Evolutionary conservation across 2,329 filamentous ascomycete genomes (phyloP).

Genomic region (Diplodia seriata): DNA sequence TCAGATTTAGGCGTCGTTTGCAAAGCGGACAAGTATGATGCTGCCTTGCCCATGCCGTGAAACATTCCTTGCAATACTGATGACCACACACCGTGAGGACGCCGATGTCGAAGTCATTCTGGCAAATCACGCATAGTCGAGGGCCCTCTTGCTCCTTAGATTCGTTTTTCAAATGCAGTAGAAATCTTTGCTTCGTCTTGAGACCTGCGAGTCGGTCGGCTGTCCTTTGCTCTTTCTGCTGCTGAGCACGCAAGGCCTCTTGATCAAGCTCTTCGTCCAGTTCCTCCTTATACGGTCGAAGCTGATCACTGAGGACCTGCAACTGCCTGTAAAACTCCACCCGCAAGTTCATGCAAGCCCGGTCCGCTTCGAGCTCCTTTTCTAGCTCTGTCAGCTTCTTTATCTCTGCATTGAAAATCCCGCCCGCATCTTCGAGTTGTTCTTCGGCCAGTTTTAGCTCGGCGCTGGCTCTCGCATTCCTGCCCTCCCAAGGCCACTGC

Average conservation of each 20-base stretch:
- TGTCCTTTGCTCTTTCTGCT: slow-evolving; percentile 59
- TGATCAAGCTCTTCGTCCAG: slow-evolving; percentile 64
- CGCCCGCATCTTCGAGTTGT: slow-evolving; percentile 67
- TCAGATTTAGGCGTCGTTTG: slow-evolving; percentile 69
- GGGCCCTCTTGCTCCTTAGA: slow-evolving; percentile 61
- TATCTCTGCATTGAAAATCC: slow-evolving; percentile 59
- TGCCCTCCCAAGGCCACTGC: slow-evolving; percentile 63
- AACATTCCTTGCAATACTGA: slow-evolving; percentile 88
- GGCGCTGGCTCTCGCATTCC: slow-evolving; percentile 61
- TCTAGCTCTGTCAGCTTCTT: slow-evolving; percentile 63
- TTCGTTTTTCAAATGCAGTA: slow-evolving; percentile 68
- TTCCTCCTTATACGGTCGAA: slow-evolving; percentile 74
- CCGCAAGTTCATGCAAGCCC: slow-evolving; percentile 79
- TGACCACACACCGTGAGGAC: slow-evolving; percentile 88
- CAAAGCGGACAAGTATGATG: slow-evolving; percentile 84
- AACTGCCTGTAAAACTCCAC: slow-evolving; percentile 90
- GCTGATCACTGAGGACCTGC: slow-evolving; percentile 87
- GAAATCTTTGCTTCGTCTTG: slow-evolving; percentile 78
- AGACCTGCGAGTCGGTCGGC: slow-evolving; percentile 65
- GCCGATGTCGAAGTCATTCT: slow-evolving; percentile 76
- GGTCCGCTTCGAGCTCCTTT: slow-evolving; percentile 78
- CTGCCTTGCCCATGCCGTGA: slow-evolving; percentile 76
- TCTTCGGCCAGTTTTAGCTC: slow-evolving; percentile 71
- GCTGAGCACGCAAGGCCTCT: slow-evolving; percentile 52
- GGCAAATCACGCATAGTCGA: slow-evolving; percentile 86